Evolutionary conservation across 352 stramenopile genomes (phyloP), one percentile per base, ranked within the genome.

Genomic region (Blastocystis sp.): DNA sequence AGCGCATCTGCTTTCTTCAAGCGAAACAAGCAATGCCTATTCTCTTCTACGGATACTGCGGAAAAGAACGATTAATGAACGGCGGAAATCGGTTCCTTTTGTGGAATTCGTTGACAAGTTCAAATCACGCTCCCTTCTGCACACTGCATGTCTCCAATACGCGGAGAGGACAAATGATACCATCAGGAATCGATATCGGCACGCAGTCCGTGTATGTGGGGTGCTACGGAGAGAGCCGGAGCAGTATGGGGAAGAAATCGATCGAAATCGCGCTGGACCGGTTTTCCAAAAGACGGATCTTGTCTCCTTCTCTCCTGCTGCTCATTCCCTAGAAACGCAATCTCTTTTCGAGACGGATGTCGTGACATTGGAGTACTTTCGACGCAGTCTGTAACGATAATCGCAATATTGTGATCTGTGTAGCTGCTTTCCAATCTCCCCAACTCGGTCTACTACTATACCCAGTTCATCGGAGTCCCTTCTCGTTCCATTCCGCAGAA

Each of bases 181-280:
- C 63, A 24, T n/a, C 45, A 13, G 63, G 63, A 9, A 74, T 74
- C 29, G 63, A 74, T 74, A 74, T 74, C 31, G 63, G 63, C 10
- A 74, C 63, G 35, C 29, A 74, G 31, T 50, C 29, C 37, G 31
- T 74, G n/a, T 74, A 45, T 24, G 39, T 74, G 21, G 63, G 26
- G 12, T 31, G 24, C 31, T 10, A 31, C 29, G 39, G 9, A 35
- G 24, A 74, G 45, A 74, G 24, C 31, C 31, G 21, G 9, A 21
- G 24, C 19, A 16, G 24, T 45, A 9, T 13, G 13, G 29, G 21
- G 9, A 50, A 12, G 45, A 26, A 21, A 13, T 26, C 63, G 19
- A 41, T 24, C 13, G 63, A 74, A 50, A 41, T 74, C n/a, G 26
- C 45, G 19, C 63, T 41, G 19, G 31, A 74, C 24, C 29, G 35